A percentile compares a stretch with the other conserved stretches of the same genome.
These are phyloP conservation scores for Zygoascus flipseniorum DNA, from an alignment of 805 yeast genomes.

Conservation along the genomic window DNA sequence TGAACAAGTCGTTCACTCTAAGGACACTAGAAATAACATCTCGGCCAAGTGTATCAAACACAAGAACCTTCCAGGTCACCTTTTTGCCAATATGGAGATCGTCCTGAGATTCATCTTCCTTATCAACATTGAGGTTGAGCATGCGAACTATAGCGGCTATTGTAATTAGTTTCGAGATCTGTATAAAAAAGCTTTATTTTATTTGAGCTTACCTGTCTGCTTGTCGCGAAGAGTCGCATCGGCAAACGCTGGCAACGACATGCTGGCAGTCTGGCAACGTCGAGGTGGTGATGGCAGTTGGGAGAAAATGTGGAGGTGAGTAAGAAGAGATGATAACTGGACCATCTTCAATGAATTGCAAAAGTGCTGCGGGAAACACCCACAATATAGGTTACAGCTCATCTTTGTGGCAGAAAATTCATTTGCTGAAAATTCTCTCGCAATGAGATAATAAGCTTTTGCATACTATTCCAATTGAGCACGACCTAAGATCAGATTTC, in stretches of 20 bases:
- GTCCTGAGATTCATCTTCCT: constrained; percentile 31
- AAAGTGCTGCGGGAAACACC: too few relatives aligned
- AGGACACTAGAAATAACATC: constrained; percentile 85
- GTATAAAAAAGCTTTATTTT: too few relatives aligned
- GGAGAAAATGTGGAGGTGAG: not conserved
- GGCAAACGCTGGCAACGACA: not conserved
- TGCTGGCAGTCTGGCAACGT: not conserved
- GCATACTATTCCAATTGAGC: too few relatives aligned
- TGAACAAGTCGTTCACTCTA: constrained; percentile 81
- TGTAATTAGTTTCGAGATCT: not conserved
- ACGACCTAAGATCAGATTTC: too few relatives aligned
- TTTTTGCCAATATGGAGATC: constrained; percentile 27
- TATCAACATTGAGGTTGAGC: constrained; percentile 60
- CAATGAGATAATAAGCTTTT: too few relatives aligned
- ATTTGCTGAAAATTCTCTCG: too few relatives aligned
- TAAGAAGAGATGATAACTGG: not conserved
- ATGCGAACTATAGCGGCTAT: constrained; percentile 58
- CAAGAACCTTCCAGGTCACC: constrained; percentile 80
- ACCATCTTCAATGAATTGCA: too few relatives aligned
- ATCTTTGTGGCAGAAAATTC: too few relatives aligned
- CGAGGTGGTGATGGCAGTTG: not conserved
- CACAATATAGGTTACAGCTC: too few relatives aligned
- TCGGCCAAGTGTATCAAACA: constrained; percentile 74
- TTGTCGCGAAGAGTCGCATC: constrained; percentile 24
- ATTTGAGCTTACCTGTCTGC: constrained; percentile 21